Evolutionary conservation across 176 grass and related monocot genomes (phyloP), one percentile per base, ranked within the genome.

Genomic region (Triticum urartu): DNA sequence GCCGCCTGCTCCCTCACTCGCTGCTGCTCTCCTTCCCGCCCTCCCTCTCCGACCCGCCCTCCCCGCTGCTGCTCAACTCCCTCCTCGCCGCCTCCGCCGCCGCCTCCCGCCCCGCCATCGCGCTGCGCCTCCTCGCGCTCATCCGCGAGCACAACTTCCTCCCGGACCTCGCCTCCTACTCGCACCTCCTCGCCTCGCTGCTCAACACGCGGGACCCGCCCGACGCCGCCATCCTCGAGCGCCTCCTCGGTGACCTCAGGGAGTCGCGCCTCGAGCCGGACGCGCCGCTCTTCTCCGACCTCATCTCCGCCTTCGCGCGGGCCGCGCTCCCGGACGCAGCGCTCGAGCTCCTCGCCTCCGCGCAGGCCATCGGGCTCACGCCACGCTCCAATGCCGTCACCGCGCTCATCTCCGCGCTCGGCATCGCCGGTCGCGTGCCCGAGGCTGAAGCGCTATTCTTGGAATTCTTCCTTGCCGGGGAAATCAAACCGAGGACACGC

Each of bases 401-500:
- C 42, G 83, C 96, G 14, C 93, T 98, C 84, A 86, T 98, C 12
- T 95, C 91, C 21, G 67, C 91, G 45, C 95, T 98, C 26, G 93
- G 93, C 45, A 12, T 67, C 1, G 91, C 81, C 1, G 91, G 90
- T 20, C 91, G 96, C 72, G 93, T 98, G 22, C 62, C 87, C 9
- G 96, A 98, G 83, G 96, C 96, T 9, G 96, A 98, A 71, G 93
- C 93, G 0, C 80, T 98, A 25, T 98, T 98, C 73, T 77, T 98
- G 9, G 96, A 98, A 77, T 98, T 98, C 89, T 93, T 93, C 91
- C 94, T 91, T 10, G 90, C 94, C 7, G 86, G 88, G 5, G 93
- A 92, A 39, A 86, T 98, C 78, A 89, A 88, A 17, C 91, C 96
- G 15, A 82, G 84, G 24, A 90, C 94, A 5, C 93, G 90, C 12